phyloP scores from a whole-genome alignment of 2,329 filamentous ascomycete species.

The Lecanosticta acicola region DNA sequence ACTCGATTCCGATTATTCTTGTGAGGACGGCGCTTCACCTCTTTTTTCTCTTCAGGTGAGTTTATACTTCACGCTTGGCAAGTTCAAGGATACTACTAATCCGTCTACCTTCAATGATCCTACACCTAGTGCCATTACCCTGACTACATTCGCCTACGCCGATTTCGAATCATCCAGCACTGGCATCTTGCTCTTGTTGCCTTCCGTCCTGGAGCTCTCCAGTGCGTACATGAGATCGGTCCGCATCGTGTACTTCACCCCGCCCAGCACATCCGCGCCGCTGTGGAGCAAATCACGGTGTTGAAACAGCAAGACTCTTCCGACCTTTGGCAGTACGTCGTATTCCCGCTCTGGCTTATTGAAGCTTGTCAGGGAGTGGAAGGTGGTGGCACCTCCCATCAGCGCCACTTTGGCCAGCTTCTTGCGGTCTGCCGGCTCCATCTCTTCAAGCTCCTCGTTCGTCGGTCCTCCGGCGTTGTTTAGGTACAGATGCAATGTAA shows the following conservation, averaged over 20 bases:
- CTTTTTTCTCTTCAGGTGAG: constrained; percentile 46
- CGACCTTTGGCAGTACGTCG: constrained; percentile 47
- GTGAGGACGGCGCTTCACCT: constrained; percentile 67
- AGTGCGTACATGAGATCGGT: constrained; percentile 52
- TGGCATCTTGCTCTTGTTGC: constrained; percentile 13
- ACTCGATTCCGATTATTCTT: constrained; percentile 95
- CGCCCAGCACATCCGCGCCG: constrained; percentile 50
- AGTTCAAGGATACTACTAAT: constrained; percentile 40
- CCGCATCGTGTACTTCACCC: constrained; percentile 52
- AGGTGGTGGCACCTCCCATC: constrained; percentile 52
- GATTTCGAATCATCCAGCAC: constrained; percentile 5
- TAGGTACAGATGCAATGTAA: constrained; percentile 52
- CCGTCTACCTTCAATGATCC: neutral
- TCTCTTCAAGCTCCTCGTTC: constrained; percentile 14
- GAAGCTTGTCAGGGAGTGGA: constrained; percentile 33
- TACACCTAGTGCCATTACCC: neutral
- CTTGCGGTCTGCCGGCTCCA: constrained; percentile 26
- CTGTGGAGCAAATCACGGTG: constrained; percentile 49
- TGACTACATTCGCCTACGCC: neutral
- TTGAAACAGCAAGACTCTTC: constrained; percentile 53
- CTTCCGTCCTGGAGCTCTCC: constrained; percentile 18
- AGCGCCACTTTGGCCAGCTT: constrained; percentile 27
- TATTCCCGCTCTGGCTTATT: constrained; percentile 29
- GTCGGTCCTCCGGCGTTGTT: constrained; percentile 15
- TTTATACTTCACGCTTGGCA: constrained; percentile 24